Evolutionary conservation across 305 asterid species (phyloP), one percentile per base, ranked within the genome.

Genomic region (Fraxinus greggii): DNA sequence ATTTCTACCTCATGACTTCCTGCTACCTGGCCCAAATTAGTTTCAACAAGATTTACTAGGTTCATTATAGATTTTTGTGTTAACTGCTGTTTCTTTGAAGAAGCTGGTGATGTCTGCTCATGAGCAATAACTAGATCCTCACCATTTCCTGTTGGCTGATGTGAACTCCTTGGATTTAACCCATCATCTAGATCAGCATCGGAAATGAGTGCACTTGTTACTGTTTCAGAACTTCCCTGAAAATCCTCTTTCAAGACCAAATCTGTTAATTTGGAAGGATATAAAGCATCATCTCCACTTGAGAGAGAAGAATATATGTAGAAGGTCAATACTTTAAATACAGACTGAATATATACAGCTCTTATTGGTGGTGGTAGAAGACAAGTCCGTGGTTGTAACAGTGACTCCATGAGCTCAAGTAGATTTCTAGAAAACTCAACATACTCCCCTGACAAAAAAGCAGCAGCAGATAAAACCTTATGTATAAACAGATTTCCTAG

Each of bases 391-490:
- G 98, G 99, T 86, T 96, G 99, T 79, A 93, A 74, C 67, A 96
- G 89, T 72, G 99, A 97, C 83, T 96, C 99, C 92, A 93, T 85
- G 79, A 94, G 89, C 89, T 94, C 99, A 63, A 92, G 82, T 1
- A 97, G 98, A 83, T 93, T 93, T 84, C 89, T 94, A 38, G 98
- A 94, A 83, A 94, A 91, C 85, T 86, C 90, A 78, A 92, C 91
- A 89, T 92, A 94, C 92, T 96, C 98, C 75, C 99, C 99, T 1
- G 98, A 93, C 79, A 89, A 83, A 97, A 96, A 96, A 54, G 98
- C 97, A 86, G 97, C 92, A 79, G 98, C 98, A 70, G 93, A 88
- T 83, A 96, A 87, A 83, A 94, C 97, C 79, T 85, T 88, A 36
- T 90, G 94, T 77, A 96, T 79, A 82, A 85, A 91, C 63, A 90